Evolutionary conservation across 352 stramenopile species (phyloP), one percentile per base, ranked within the genome.

Genomic region (Phytophthora ohioensis): DNA sequence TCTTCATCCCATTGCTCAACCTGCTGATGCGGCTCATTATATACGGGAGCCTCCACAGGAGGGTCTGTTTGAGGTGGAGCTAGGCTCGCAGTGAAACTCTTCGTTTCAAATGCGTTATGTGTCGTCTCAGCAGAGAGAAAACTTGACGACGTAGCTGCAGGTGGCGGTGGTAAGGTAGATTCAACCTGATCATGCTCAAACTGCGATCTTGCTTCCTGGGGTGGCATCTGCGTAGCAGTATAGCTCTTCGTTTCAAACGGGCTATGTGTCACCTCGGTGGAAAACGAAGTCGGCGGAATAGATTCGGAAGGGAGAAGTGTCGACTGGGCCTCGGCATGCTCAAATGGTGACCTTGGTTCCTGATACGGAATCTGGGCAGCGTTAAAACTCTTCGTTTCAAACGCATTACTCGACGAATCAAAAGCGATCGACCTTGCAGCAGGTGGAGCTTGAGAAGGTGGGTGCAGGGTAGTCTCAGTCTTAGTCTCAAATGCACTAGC

Each of bases 1-100:
- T 71, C 45, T 6, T 69, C 59, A 52, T 60, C 31, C 64, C 64
- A 77, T 51, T 61, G 46, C 30, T 75, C 47, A 65, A 53, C 39
- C 4, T 65, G 48, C 1, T 70, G 56, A 53, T 58, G 42, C 55
- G n/a, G 13, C 30, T 69, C 48, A 43, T 46, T 30, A 54, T 53
- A 60, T 49, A 46, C 30, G 12, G 36, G 65, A 4, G 41, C 35
- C 41, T 60, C 12, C 47, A 52, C 42, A 30, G 52, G 45, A 42
- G 59, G 12, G 12, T 32, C 42, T 27, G 35, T 13, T 13, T 58
- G 43, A 30, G 51, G 27, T 10, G 35, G 32, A 13, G 4, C 41
- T 63, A 59, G n/a, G 8, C 32, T 57, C 11, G 21, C 54, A 54
- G 9, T 43, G 31, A 54, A 60, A 43, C 31, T 58, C 11, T 32